phyloP scores from a whole-genome alignment of 768 basidiomycete species.

The Hortiboletus flavorubellus region DNA sequence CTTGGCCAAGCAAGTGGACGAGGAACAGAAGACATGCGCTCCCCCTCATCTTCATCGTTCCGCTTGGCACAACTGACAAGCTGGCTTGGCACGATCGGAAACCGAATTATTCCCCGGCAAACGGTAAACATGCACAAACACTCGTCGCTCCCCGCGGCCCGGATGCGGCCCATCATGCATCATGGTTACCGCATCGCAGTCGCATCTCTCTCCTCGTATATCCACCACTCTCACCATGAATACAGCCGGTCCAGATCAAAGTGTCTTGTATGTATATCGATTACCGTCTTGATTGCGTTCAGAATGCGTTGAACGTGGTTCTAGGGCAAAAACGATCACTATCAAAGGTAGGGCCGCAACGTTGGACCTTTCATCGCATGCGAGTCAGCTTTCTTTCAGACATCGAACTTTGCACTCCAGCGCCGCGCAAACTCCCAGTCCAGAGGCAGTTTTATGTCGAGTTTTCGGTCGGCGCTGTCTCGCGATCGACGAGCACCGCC shows the following conservation, averaged over 20 bases:
- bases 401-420: slow-evolving; percentile 1
- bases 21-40: slow-evolving; percentile 2
- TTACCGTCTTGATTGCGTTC: not conserved
- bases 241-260: not conserved
- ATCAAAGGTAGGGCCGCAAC: not conserved
- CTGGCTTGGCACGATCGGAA: no score
- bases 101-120: no score
- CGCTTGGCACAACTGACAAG: not conserved
- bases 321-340: slow-evolving; percentile 1
- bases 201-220: not conserved
- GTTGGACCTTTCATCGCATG: not conserved
- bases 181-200: no score
- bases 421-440: not conserved
- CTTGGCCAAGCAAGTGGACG: slow-evolving; percentile 5
- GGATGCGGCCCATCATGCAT: no score
- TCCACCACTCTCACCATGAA: not conserved
- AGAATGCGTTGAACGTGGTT: not conserved
- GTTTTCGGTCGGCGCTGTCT: not conserved
- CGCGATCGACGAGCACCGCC: not conserved
- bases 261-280: not conserved
- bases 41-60: not conserved
- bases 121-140: no score
- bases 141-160: no score
- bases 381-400: not conserved
- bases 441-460: not conserved